Base-by-base conservation (phyloP, 2,329 filamentous ascomycete species). In the Diaporthe capsici region DNA sequence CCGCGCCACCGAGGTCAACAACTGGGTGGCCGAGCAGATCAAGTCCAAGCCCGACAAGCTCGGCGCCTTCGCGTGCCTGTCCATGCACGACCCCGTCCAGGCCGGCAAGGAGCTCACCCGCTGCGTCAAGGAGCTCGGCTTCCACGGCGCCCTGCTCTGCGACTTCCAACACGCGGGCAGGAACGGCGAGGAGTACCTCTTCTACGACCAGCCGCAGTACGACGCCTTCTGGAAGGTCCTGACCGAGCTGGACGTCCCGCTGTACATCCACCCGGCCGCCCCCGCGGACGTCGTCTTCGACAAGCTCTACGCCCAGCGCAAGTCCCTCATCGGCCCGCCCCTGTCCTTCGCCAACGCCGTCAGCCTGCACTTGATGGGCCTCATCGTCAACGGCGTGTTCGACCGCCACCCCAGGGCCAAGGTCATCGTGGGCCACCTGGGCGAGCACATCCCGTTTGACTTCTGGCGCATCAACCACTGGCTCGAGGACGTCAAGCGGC, bases 221-320 rank as follows among this genome's bases (percentile, higher is more conserved):
- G 90, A 92, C 78, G 81, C 87, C 31, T 93, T 93, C 85, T 93
- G 91, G 91, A 80, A 85, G 17, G 88, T 87, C 0, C 86, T 88
- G 12, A 86, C 85, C 1, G 89, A 92, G 58, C 87, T 93, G 0
- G 89, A 92, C 74, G 91, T 92, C 0, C 91, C 91, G 0, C 86
- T 93, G 67, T 93, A 93, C 79, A 85, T 93, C 1, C 92, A 93
- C 81, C 92, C 91, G 0, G 85, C 88, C 65, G 88, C 88, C 77
- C 90, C 91, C 1, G 89, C 88, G 0, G 90, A 90, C 9, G 65
- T 76, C 20, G 71, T 79, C 15, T 75, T 71, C 28, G 77, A 80
- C 34, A 76, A 78, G 57, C 79, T 81, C 74, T 92, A 88, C 86
- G 88, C 87, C 1, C 85, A 91, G 78, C 86, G 90, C 31, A 88